Conservation (phyloP, 352 stramenopile species). For the Plasmopara muralis region DNA sequence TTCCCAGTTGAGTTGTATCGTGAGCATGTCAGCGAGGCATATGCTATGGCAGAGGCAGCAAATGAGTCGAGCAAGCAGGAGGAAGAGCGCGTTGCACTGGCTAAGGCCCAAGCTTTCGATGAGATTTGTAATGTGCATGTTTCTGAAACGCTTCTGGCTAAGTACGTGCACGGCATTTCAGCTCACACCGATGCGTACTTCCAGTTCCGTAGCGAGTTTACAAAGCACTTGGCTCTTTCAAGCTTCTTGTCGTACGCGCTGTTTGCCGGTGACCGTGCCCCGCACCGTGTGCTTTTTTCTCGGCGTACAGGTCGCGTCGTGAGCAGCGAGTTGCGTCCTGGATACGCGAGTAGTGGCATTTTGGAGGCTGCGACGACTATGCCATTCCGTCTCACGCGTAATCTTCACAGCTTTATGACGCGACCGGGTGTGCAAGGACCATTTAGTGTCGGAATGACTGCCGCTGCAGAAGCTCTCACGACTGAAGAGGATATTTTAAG, state of each 20-base stretch:
- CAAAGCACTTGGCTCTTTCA: constrained; percentile 77
- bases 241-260: constrained; percentile 83
- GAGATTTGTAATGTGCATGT: constrained; percentile 79
- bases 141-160: constrained; percentile 76
- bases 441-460: constrained; percentile 80
- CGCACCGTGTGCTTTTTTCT: constrained; percentile 81
- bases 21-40: constrained; percentile 64
- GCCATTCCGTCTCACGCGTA: constrained; percentile 86
- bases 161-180: constrained; percentile 78
- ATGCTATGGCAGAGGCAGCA: constrained; percentile 27
- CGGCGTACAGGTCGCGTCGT: constrained; percentile 72
- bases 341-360: constrained; percentile 77
- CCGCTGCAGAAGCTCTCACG: constrained; percentile 74
- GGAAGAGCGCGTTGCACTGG: constrained; percentile 51
- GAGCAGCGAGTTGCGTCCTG: constrained; percentile 76
- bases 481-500: constrained; percentile 77
- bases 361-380: constrained; percentile 75
- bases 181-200: constrained; percentile 75
- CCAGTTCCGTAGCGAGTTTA: constrained; percentile 83
- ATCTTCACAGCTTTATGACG: constrained; percentile 86
- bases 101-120: constrained; percentile 62
- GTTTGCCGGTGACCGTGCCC: constrained; percentile 79
- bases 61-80: constrained; percentile 42
- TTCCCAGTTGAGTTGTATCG: constrained; percentile 76
- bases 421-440: constrained; percentile 73